A percentile compares a stretch with the other conserved stretches of the same genome.
Evolutionary conservation across 163 green algal genomes (phyloP).

Genomic region (Scenedesmus sp.): DNA sequence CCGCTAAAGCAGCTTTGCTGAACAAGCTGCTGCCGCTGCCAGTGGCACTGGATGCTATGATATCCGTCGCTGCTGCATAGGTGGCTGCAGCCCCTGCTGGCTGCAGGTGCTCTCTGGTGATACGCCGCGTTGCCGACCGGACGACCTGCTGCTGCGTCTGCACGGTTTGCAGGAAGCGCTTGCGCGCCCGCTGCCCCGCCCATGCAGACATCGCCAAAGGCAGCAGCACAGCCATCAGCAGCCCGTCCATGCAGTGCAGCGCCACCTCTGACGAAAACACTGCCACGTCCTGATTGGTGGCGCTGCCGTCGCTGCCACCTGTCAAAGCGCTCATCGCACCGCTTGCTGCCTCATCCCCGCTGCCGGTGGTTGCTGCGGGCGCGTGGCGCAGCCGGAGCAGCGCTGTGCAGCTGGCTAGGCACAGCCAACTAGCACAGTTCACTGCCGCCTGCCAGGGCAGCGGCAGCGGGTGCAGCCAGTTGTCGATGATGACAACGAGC

Average conservation of each 20-base stretch:
- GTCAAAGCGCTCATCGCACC: neutral
- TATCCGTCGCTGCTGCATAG: neutral
- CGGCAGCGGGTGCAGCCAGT: neutral
- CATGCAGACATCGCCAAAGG: neutral
- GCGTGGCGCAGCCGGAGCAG: neutral
- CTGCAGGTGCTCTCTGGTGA: neutral
- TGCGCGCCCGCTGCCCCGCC: neutral
- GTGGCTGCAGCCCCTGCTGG: neutral
- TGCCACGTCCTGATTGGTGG: neutral
- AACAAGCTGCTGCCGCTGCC: neutral
- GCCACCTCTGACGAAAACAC: neutral
- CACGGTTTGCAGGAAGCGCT: neutral
- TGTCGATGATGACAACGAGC: neutral
- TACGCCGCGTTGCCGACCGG: neutral
- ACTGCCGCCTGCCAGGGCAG: neutral
- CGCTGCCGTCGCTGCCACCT: neutral
- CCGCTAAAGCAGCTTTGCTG: neutral
- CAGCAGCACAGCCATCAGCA: slow-evolving; percentile 1
- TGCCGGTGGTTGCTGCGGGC: neutral
- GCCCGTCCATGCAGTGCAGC: neutral
- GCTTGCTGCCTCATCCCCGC: neutral
- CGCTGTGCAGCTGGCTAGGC: neutral
- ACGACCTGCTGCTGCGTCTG: slow-evolving; percentile 10
- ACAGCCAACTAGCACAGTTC: neutral
- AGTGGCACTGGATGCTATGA: neutral